Evolutionary conservation across 2,329 filamentous ascomycete species (phyloP).

Genomic region (Nectriaceae sp.): DNA sequence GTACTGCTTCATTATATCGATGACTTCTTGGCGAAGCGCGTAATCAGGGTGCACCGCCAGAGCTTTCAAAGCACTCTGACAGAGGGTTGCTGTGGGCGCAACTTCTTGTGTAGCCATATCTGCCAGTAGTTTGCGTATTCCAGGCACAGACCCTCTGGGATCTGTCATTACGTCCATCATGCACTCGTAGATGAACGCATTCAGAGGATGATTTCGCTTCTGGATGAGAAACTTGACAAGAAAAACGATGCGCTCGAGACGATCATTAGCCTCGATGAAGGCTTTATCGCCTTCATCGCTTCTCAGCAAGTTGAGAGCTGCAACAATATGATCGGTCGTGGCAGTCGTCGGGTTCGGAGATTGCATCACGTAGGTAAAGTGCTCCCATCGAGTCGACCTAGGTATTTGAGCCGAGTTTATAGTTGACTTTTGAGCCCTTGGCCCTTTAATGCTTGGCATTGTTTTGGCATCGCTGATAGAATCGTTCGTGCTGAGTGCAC

Average conservation of each 20-base stretch:
- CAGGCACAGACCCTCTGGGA: constrained; percentile 65
- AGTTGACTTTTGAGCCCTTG: not conserved
- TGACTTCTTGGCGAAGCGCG: constrained; percentile 67
- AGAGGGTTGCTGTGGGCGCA: constrained; percentile 64
- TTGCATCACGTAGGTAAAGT: constrained; percentile 6
- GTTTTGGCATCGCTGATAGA: not conserved
- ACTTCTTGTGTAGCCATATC: constrained; percentile 70
- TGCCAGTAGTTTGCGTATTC: constrained; percentile 63
- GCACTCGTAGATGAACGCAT: constrained; percentile 68
- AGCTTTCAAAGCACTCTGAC: constrained; percentile 70
- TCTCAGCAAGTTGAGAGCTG: constrained; percentile 31
- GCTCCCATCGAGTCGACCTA: too few relatives aligned
- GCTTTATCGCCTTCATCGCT: constrained; percentile 17
- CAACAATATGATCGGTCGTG: constrained; percentile 24
- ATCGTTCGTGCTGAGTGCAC: not conserved
- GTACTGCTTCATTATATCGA: constrained; percentile 71
- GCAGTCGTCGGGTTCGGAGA: not conserved
- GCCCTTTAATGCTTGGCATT: not conserved
- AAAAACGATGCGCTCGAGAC: constrained; percentile 32
- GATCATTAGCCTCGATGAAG: constrained; percentile 20
- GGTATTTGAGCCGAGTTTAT: not conserved
- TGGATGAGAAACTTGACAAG: constrained; percentile 61
- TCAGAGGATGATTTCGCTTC: constrained; percentile 55
- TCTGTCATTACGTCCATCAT: constrained; percentile 73
- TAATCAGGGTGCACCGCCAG: constrained; percentile 87